phyloP scores from a whole-genome alignment of 192 early-diverging fungal genomes.

The Coemansia sp. region DNA sequence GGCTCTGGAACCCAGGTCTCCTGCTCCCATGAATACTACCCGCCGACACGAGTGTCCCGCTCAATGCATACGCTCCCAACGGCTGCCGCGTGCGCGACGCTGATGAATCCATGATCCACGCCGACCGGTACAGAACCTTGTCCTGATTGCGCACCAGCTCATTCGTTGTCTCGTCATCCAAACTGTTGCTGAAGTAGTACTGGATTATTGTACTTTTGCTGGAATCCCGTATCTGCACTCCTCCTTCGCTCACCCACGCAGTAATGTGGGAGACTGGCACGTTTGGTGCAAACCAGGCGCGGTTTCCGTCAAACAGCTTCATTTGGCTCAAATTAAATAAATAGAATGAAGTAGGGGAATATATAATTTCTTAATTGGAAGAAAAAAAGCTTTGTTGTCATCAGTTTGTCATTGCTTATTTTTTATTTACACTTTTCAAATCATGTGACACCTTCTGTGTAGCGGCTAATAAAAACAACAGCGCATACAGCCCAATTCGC shows the following conservation, averaged over 20 bases:
- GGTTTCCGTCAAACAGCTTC: conserved; percentile 47
- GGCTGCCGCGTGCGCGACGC: conserved; percentile 39
- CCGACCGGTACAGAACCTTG: conserved; percentile 45
- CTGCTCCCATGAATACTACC: neutral
- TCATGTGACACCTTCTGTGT: too few species aligned
- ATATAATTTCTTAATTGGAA: neutral
- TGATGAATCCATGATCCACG: conserved; percentile 50
- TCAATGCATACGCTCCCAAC: conserved; percentile 35
- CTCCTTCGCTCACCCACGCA: conserved; percentile 44
- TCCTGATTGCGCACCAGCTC: conserved; percentile 25
- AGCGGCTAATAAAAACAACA: too few species aligned
- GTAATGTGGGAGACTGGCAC: conserved; percentile 42
- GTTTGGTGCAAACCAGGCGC: conserved; percentile 51
- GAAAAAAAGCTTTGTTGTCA: neutral
- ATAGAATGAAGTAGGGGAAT: conserved; percentile 3
- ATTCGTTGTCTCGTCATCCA: conserved; percentile 24
- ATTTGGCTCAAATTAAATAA: conserved; percentile 19
- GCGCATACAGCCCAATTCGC: too few species aligned
- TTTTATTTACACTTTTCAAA: too few species aligned
- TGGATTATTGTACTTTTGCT: conserved; percentile 18
- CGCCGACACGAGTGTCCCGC: neutral
- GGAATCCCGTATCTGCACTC: conserved; percentile 41
- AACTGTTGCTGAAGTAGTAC: conserved; percentile 47
- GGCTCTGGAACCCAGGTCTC: conserved; percentile 2
- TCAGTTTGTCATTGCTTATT: too few species aligned